Conservation (phyloP, 495 filamentous ascomycete genomes). For the Wilcoxina mikolae region DNA sequence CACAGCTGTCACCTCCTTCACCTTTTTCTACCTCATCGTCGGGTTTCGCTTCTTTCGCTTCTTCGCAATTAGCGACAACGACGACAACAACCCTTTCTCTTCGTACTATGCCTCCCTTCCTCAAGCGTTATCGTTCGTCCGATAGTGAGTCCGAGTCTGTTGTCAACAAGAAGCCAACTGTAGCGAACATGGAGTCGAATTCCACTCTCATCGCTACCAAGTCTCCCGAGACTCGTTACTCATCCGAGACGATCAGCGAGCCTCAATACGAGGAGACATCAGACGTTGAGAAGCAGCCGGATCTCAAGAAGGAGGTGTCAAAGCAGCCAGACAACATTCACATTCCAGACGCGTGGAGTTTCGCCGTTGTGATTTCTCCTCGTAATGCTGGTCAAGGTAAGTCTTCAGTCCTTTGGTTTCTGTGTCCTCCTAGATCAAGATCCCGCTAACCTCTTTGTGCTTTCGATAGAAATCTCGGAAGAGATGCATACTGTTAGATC, state of each 20-base stretch:
- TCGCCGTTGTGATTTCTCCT: neutral
- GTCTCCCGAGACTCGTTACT: neutral
- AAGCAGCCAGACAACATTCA: neutral
- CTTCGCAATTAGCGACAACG: too few species aligned
- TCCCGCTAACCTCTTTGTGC: neutral
- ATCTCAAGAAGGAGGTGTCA: neutral
- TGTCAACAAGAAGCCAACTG: neutral
- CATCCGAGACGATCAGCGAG: neutral
- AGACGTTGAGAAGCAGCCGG: too few species aligned
- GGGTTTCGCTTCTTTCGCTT: too few species aligned
- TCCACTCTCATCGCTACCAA: neutral
- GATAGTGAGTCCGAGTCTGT: neutral
- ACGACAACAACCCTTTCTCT: too few species aligned
- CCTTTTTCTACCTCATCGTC: too few species aligned
- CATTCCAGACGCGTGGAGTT: neutral
- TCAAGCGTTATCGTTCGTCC: neutral
- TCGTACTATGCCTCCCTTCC: neutral
- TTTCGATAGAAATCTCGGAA: too few species aligned
- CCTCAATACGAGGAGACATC: too few species aligned
- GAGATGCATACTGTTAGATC: too few species aligned
- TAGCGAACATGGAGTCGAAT: neutral
- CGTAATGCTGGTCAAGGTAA: neutral
- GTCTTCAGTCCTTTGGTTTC: neutral
- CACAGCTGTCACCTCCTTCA: too few species aligned
- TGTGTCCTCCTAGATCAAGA: neutral